phyloP scores from a whole-genome alignment of 495 filamentous ascomycete species.

The Penicillium fimorum region DNA sequence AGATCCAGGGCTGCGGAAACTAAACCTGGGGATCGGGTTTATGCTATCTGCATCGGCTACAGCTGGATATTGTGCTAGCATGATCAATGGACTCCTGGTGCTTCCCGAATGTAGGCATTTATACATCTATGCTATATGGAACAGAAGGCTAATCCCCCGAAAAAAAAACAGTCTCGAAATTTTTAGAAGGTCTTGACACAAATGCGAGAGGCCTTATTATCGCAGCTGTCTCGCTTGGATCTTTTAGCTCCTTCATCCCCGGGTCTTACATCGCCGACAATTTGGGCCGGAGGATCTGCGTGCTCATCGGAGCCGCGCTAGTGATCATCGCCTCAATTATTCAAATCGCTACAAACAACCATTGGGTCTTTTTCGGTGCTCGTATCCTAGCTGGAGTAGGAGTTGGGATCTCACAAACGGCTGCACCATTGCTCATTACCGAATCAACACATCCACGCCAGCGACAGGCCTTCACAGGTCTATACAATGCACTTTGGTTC shows the following conservation, averaged over 20 bases:
- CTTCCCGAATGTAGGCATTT: conserved; percentile 28
- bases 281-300: conserved; percentile 20
- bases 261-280: conserved; percentile 28
- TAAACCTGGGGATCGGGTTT: conserved; percentile 29
- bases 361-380: conserved; percentile 27
- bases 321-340: conserved; percentile 23
- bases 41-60: conserved; percentile 31
- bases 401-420: conserved; percentile 32
- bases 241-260: conserved; percentile 28
- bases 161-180: conserved; percentile 15
- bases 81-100: conserved; percentile 31
- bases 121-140: neutral
- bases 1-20: conserved; percentile 21
- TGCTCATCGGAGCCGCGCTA: conserved; percentile 22
- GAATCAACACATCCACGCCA: conserved; percentile 28
- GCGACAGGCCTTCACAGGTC: conserved; percentile 22
- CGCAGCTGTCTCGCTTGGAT: conserved; percentile 26
- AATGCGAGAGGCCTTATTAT: conserved; percentile 26
- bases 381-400: conserved; percentile 23
- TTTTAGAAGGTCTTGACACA: conserved; percentile 19
- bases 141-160: neutral
- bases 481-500: conserved; percentile 31
- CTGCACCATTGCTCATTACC: conserved; percentile 27
- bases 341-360: conserved; percentile 20
- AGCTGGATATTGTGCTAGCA: conserved; percentile 29